A percentile compares a stretch with the other conserved stretches of the same genome.
phyloP scores from a whole-genome alignment of 176 grass and related monocot species.

The Puya raimondii region DNA sequence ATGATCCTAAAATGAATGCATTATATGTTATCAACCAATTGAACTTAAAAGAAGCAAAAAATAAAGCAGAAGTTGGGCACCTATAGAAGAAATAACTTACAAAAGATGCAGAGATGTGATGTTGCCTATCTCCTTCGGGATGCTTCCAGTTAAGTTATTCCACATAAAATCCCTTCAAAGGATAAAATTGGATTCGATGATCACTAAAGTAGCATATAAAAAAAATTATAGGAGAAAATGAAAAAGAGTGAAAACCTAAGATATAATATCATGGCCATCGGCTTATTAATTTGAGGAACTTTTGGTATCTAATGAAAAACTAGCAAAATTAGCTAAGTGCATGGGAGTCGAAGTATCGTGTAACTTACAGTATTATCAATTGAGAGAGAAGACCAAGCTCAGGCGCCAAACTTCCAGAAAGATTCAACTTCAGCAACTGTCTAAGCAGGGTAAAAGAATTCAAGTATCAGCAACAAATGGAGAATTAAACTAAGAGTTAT shows the following conservation, averaged over 20 bases:
- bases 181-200: background rate
- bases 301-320: too few relatives aligned
- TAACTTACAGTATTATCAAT: constrained; percentile 60
- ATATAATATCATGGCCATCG: too few relatives aligned
- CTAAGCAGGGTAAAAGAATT: constrained; percentile 24
- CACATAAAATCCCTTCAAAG: constrained; percentile 89
- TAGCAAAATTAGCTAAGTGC: too few relatives aligned
- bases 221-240: too few relatives aligned
- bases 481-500: background rate
- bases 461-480: constrained; percentile 10
- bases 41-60: too few relatives aligned
- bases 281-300: too few relatives aligned
- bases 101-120: constrained; percentile 55
- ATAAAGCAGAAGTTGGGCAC: background rate
- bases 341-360: too few relatives aligned
- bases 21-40: too few relatives aligned
- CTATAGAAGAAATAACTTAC: constrained; percentile 33
- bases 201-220: too few relatives aligned
- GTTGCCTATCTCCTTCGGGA: constrained; percentile 88
- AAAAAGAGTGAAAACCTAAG: too few relatives aligned
- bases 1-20: too few relatives aligned
- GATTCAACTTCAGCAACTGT: constrained; percentile 71
- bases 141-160: constrained; percentile 81
- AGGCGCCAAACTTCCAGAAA: constrained; percentile 77
- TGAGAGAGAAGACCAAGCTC: constrained; percentile 58